These are phyloP conservation scores for Lactuca sativa DNA, from an alignment of 129 eudicot species.

Conservation along the genomic window DNA sequence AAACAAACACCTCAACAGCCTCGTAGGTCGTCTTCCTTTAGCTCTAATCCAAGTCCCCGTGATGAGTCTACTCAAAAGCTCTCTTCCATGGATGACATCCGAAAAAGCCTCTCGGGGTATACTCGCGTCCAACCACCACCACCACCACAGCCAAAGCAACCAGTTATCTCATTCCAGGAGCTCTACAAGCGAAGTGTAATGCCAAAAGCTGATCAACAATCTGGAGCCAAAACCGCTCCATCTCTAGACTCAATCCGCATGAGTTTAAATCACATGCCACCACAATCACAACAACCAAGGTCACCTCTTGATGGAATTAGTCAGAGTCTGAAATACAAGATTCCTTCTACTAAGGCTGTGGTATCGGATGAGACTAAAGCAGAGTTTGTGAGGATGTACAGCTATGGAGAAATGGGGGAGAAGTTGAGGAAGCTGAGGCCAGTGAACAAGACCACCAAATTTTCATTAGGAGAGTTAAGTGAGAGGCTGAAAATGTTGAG, in stretches of 20 bases:
- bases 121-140: constrained; percentile 33
- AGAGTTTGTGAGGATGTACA: constrained; percentile 32
- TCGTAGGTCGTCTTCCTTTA: constrained; percentile 14
- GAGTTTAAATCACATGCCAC: constrained; percentile 25
- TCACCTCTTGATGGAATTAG: constrained; percentile 8
- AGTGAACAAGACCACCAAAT: background rate
- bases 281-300: background rate
- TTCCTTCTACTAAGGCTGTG: background rate
- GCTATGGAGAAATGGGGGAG: constrained; percentile 45
- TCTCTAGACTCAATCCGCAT: constrained; percentile 28
- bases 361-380: constrained; percentile 18
- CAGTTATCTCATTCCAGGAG: constrained; percentile 37
- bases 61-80: constrained; percentile 17
- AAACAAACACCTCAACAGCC: constrained; percentile 31
- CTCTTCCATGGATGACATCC: constrained; percentile 34
- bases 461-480: background rate
- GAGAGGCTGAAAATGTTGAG: background rate
- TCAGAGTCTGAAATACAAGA: constrained; percentile 23
- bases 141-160: background rate
- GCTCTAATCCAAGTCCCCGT: constrained; percentile 12
- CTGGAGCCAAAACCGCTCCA: background rate
- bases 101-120: constrained; percentile 45
- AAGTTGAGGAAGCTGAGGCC: constrained; percentile 14
- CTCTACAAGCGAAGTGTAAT: constrained; percentile 27
- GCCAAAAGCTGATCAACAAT: background rate